These are phyloP conservation scores for Suillus decipiens DNA, from an alignment of 768 basidiomycete species.

Conservation along the genomic window DNA sequence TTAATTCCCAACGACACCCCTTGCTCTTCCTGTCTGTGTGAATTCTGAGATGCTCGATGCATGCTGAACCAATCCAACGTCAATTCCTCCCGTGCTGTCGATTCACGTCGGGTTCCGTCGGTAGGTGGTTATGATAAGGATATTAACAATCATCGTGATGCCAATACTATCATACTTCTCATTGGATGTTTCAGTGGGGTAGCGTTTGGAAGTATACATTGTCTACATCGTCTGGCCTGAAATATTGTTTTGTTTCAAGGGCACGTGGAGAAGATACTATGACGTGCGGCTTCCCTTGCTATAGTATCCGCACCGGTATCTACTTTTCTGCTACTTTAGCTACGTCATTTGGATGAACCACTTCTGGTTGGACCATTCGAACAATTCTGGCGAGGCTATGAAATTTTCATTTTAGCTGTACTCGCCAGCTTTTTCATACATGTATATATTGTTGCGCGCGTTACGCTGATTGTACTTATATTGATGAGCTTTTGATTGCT, in stretches of 20 bases:
- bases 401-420: too few species aligned
- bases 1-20: too few species aligned
- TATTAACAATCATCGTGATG: too few species aligned
- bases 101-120: conserved; percentile 1
- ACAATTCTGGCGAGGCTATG: not conserved
- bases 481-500: conserved; percentile 15
- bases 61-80: too few species aligned
- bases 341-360: not conserved
- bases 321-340: not conserved
- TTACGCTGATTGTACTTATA: conserved; percentile 14
- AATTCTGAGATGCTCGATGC: too few species aligned
- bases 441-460: conserved; percentile 19
- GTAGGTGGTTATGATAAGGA: not conserved
- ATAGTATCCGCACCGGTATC: conserved; percentile 11
- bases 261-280: conserved; percentile 18
- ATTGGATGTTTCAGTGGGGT: conserved; percentile 11
- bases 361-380: too few species aligned
- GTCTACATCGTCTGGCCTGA: conserved; percentile 30
- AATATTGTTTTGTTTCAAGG: conserved; percentile 21
- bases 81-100: not conserved
- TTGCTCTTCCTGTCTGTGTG: too few species aligned
- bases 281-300: conserved; percentile 22
- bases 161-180: not conserved
- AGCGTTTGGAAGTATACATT: conserved; percentile 31
- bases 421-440: not conserved